Percentiles rank a stretch among this genome's conserved stretches.
phyloP scores from a whole-genome alignment of 257 asterid genomes.

The Rhazya stricta region DNA sequence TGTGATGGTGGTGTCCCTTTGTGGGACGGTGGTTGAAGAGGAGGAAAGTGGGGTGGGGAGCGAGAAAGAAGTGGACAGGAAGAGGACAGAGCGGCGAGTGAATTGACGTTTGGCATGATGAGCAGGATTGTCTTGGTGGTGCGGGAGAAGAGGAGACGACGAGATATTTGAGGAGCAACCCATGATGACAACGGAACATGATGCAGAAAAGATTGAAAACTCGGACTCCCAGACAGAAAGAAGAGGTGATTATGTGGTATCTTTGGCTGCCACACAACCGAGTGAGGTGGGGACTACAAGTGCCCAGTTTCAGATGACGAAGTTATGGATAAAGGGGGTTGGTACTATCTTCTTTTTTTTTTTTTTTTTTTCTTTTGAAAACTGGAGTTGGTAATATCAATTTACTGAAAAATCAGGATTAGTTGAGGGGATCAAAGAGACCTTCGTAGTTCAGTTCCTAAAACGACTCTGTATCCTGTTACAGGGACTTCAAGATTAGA shows the following conservation, averaged over 20 bases:
- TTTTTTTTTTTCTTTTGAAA: too few relatives aligned
- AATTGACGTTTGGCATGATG: constrained; percentile 19
- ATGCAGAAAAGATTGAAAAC: constrained; percentile 21
- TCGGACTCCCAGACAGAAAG: background rate
- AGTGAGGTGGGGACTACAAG: constrained; percentile 16
- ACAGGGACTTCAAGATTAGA: background rate
- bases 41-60: constrained; percentile 34
- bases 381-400: background rate
- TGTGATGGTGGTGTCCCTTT: constrained; percentile 69
- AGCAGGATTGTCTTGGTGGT: constrained; percentile 21
- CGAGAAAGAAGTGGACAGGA: constrained; percentile 52
- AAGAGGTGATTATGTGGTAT: constrained; percentile 27
- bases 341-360: too few relatives aligned
- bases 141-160: constrained; percentile 22
- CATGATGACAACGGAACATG: constrained; percentile 55
- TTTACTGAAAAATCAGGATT: background rate
- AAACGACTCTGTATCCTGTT: background rate
- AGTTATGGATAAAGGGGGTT: background rate
- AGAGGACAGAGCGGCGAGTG: constrained; percentile 59
- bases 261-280: constrained; percentile 34
- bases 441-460: background rate
- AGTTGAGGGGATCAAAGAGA: background rate
- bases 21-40: constrained; percentile 31
- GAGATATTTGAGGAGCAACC: constrained; percentile 43
- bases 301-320: background rate